Conservation (phyloP, 1,284 basidiomycete genomes). For the Apiotrichum montevideense region DNA sequence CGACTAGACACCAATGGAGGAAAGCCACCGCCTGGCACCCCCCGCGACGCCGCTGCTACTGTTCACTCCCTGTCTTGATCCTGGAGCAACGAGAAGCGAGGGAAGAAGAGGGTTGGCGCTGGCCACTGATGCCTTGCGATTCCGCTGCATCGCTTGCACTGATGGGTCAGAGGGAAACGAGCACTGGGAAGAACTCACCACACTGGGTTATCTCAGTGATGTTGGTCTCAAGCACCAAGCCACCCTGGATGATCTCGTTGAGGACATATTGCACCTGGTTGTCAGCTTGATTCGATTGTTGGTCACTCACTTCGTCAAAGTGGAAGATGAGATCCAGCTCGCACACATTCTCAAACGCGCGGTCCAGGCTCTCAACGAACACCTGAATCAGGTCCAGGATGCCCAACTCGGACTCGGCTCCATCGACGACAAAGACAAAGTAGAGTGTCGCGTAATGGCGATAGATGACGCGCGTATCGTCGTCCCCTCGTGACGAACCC, state of each 20-base stretch:
- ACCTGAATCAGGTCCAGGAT: constrained; percentile 97
- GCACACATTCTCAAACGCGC: constrained; percentile 96
- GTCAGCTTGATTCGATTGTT: neutral
- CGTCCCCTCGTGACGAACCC: constrained; percentile 28
- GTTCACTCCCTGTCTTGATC: constrained; percentile 1
- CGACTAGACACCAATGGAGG: constrained; percentile 39
- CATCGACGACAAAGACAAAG: constrained; percentile 95
- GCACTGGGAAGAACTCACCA: constrained; percentile 51
- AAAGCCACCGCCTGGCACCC: constrained; percentile 38
- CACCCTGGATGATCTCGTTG: constrained; percentile 92
- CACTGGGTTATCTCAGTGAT: constrained; percentile 78
- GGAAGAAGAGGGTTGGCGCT: constrained; percentile 41
- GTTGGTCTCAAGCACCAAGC: constrained; percentile 96
- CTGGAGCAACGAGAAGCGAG: constrained; percentile 28
- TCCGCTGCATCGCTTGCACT: constrained; percentile 34
- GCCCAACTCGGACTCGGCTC: constrained; percentile 90
- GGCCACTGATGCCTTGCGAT: constrained; percentile 40
- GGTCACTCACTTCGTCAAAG: constrained; percentile 76
- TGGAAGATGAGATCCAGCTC: constrained; percentile 98
- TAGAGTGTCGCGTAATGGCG: constrained; percentile 85
- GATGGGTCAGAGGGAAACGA: neutral
- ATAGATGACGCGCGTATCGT: constrained; percentile 51
- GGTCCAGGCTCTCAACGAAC: constrained; percentile 92
- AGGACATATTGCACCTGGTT: constrained; percentile 85
- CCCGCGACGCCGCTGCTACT: constrained; percentile 18